Conservation (phyloP, 31 red algal genomes). For the Bonnemaisonia californica region DNA sequence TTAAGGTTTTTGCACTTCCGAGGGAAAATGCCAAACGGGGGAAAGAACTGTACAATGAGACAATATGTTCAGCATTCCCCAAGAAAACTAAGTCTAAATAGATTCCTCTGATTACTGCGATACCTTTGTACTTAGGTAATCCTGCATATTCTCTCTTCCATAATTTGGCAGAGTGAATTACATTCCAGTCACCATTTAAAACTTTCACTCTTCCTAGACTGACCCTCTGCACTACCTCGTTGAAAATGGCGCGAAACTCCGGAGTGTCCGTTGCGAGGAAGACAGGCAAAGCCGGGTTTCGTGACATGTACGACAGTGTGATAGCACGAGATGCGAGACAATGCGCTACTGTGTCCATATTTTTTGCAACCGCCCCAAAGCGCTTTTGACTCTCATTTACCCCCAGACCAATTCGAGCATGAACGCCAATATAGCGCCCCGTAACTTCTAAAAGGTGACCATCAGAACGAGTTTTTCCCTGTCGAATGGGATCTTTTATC, state of each 20-base stretch:
- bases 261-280: slow-evolving; percentile 52
- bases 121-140: background rate
- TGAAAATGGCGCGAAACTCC: slow-evolving; percentile 32
- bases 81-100: background rate
- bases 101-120: background rate
- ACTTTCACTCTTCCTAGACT: slow-evolving; percentile 45
- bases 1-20: background rate
- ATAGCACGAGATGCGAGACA: slow-evolving; percentile 54
- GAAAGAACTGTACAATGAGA: background rate
- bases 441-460: too few species aligned
- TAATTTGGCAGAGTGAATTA: slow-evolving; percentile 6
- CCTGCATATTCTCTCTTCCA: background rate
- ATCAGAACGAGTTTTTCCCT: background rate
- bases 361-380: background rate
- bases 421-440: slow-evolving; percentile 57
- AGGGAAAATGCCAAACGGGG: background rate
- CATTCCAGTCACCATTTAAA: slow-evolving; percentile 25
- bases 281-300: slow-evolving; percentile 33
- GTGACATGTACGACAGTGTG: slow-evolving; percentile 15
- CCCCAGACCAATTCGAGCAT: slow-evolving; percentile 35
- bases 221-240: slow-evolving; percentile 8
- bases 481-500: too few species aligned
- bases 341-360: slow-evolving; percentile 14
- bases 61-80: background rate
- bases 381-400: slow-evolving; percentile 4